Percentiles rank a stretch among this genome's conserved stretches.
Conservation (phyloP, 176 grass and related monocot genomes). For the Elymus sibiricus region DNA sequence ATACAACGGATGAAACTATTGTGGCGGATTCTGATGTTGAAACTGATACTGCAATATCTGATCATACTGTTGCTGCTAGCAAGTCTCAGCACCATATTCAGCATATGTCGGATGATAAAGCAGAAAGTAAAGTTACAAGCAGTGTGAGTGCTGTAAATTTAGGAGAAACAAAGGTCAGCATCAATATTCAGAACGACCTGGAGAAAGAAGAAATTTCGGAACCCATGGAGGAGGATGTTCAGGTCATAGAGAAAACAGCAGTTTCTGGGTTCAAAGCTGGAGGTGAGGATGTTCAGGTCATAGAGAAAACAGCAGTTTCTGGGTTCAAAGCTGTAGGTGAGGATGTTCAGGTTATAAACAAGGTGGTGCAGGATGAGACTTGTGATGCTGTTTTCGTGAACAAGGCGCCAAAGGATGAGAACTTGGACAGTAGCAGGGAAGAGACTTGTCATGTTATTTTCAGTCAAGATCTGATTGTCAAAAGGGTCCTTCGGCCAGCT, state of each 20-base stretch:
- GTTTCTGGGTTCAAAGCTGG: slow-evolving; percentile 27
- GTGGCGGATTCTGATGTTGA: slow-evolving; percentile 84
- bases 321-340: slow-evolving; percentile 28
- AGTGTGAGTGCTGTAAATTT: slow-evolving; percentile 29
- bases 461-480: slow-evolving; percentile 66
- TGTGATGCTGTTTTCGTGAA: slow-evolving; percentile 60
- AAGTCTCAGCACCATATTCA: slow-evolving; percentile 36
- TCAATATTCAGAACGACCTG: slow-evolving; percentile 6
- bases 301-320: slow-evolving; percentile 34
- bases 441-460: slow-evolving; percentile 78
- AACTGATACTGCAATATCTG: slow-evolving; percentile 76
- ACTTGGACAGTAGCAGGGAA: slow-evolving; percentile 50
- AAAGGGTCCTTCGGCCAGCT: slow-evolving; percentile 21
- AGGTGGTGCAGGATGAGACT: slow-evolving; percentile 45
- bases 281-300: slow-evolving; percentile 39
- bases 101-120: slow-evolving; percentile 32
- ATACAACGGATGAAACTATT: slow-evolving; percentile 86
- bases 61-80: slow-evolving; percentile 20
- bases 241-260: slow-evolving; percentile 44
- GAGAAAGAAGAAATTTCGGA: slow-evolving; percentile 28
- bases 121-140: slow-evolving; percentile 8
- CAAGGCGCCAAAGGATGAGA: slow-evolving; percentile 55
- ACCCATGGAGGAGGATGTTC: slow-evolving; percentile 34
- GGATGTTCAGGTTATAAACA: slow-evolving; percentile 46
- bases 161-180: slow-evolving; percentile 22